phyloP scores from a whole-genome alignment of 129 eudicot species.

The Pseudognaphalium luteoalbum region DNA sequence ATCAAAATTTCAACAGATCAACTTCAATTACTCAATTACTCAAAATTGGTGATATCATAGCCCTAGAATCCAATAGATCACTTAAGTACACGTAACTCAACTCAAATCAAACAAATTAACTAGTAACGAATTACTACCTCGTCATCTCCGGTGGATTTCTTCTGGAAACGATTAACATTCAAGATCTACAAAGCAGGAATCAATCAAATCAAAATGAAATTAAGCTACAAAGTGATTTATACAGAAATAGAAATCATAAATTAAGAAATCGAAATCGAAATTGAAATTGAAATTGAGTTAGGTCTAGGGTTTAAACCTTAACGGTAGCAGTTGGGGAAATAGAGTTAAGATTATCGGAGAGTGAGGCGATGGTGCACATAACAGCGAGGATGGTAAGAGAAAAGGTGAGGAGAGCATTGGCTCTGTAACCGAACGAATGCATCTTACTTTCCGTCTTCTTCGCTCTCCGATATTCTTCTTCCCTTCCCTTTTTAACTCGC shows the following conservation, averaged over 20 bases:
- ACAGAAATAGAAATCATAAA: neutral
- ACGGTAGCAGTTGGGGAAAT: slow-evolving; percentile 63
- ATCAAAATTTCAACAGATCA: neutral
- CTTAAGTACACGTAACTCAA: neutral
- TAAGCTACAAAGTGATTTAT: neutral
- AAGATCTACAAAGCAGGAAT: slow-evolving; percentile 47
- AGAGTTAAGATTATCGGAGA: slow-evolving; percentile 78
- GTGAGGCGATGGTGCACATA: slow-evolving; percentile 83
- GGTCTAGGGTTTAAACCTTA: slow-evolving; percentile 47
- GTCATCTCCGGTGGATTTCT: slow-evolving; percentile 71
- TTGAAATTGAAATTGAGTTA: neutral
- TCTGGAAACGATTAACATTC: slow-evolving; percentile 78
- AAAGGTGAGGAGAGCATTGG: slow-evolving; percentile 79
- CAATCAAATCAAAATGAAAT: neutral
- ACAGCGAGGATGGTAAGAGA: slow-evolving; percentile 75
- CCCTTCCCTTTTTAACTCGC: no score
- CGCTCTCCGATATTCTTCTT: neutral
- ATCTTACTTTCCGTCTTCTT: slow-evolving; percentile 32
- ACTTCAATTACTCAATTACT: neutral
- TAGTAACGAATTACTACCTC: slow-evolving; percentile 53
- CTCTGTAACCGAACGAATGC: slow-evolving; percentile 86
- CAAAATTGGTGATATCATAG: neutral
- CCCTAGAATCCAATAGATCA: slow-evolving; percentile 10
- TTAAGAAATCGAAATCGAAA: no score
- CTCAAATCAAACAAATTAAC: neutral